Conservation (phyloP, 352 stramenopile species). For the Phytophthora europaea region DNA sequence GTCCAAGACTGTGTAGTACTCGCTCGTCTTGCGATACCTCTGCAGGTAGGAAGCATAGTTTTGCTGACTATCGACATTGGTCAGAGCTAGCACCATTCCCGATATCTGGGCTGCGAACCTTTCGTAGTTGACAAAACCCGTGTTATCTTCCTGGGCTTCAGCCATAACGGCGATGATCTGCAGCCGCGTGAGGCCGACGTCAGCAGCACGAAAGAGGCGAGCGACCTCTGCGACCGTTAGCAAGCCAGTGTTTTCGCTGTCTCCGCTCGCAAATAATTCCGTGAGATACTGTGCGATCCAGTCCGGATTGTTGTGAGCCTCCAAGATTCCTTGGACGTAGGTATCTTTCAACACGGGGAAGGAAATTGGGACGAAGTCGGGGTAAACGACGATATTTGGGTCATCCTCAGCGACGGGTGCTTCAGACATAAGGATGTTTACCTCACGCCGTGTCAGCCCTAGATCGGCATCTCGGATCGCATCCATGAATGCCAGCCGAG, state of each 20-base stretch:
- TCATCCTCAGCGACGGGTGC: slow-evolving; percentile 43
- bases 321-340: slow-evolving; percentile 65
- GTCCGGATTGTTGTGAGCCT: slow-evolving; percentile 74
- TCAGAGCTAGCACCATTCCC: slow-evolving; percentile 73
- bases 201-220: slow-evolving; percentile 63
- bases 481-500: slow-evolving; percentile 71
- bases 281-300: slow-evolving; percentile 73
- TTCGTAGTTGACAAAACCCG: slow-evolving; percentile 81
- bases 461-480: slow-evolving; percentile 76
- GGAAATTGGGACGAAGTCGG: slow-evolving; percentile 70
- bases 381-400: slow-evolving; percentile 48
- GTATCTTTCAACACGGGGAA: slow-evolving; percentile 67
- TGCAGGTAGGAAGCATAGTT: slow-evolving; percentile 64
- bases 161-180: slow-evolving; percentile 79
- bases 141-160: slow-evolving; percentile 81
- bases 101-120: slow-evolving; percentile 73
- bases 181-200: slow-evolving; percentile 80
- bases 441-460: slow-evolving; percentile 70
- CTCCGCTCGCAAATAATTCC: slow-evolving; percentile 81
- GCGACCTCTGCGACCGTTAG: slow-evolving; percentile 71
- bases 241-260: slow-evolving; percentile 68
- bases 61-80: slow-evolving; percentile 77
- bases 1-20: slow-evolving; percentile 83
- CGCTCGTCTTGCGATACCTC: slow-evolving; percentile 76
- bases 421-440: slow-evolving; percentile 85